A percentile compares a stretch with the other conserved stretches of the same genome.
Evolutionary conservation across 2,329 filamentous ascomycete genomes (phyloP).

Genomic region (Podosphaera fusca): DNA sequence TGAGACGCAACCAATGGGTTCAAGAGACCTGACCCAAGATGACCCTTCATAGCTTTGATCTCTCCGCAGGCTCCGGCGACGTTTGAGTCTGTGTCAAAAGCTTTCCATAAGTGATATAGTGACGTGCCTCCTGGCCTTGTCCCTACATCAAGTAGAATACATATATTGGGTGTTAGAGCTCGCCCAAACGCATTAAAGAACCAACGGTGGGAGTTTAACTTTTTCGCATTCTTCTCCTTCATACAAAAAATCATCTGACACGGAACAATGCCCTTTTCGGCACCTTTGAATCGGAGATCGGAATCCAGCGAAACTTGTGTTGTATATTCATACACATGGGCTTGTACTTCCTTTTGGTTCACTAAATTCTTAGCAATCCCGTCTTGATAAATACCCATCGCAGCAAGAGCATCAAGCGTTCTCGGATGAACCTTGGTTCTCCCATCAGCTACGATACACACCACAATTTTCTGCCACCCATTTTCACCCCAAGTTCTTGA

Average conservation of each 20-base stretch:
- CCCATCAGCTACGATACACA: conserved; percentile 88
- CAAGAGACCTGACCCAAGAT: conserved; percentile 55
- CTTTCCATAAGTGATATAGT: conserved; percentile 97
- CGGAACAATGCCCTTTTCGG: conserved; percentile 94
- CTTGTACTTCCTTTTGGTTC: conserved; percentile 85
- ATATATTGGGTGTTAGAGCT: conserved; percentile 83
- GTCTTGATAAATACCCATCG: conserved; percentile 94
- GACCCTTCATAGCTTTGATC: conserved; percentile 92
- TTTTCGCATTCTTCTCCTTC: conserved; percentile 94
- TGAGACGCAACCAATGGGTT: conserved; percentile 92
- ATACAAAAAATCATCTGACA: conserved; percentile 97
- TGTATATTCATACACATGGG: conserved; percentile 96
- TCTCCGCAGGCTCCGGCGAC: conserved; percentile 93
- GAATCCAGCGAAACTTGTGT: conserved; percentile 91
- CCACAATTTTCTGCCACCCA: conserved; percentile 98
- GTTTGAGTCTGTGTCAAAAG: conserved; percentile 92
- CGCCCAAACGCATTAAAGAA: conserved; percentile 97
- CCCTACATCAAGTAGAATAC: conserved; percentile 88
- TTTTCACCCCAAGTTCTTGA: conserved; percentile 91
- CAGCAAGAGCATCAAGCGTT: conserved; percentile 80
- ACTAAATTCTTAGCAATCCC: conserved; percentile 97
- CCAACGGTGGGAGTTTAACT: conserved; percentile 96
- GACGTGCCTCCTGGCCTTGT: conserved; percentile 75
- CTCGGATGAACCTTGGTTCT: conserved; percentile 82
- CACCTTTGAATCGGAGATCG: conserved; percentile 94